Base-by-base conservation (phyloP, 2,329 filamentous ascomycete genomes). In the Ophiocordyceps unilateralis region DNA sequence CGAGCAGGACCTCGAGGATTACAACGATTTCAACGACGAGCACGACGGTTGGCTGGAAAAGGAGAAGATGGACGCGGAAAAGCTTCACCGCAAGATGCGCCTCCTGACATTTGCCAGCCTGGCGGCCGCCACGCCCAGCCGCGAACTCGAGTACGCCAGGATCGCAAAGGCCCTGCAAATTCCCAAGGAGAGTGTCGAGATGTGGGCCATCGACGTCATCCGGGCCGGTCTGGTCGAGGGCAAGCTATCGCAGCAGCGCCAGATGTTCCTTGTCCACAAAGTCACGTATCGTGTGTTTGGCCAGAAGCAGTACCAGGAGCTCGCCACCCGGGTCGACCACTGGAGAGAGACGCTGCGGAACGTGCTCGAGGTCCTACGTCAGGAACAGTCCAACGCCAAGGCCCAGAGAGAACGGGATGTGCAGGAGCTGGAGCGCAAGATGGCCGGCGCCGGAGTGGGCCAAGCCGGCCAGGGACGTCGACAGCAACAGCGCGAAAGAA, bases 191-290 rank as follows among this genome's bases (percentile, higher is more conserved):
- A 86, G 96, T 49, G 86, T 96, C 37, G 91, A 98, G 72, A 83
- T 89, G 74, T 98, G 91, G 91, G 86, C 93, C 51, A 98, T 98
- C 56, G 91, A 98, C 61, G 88, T 93, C 52, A 95, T 98, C 65
- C 85, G 91, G 52, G 86, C 88, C 40, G 87, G 88, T 28, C 78
- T 98, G 32, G 85, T 98, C 42, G 91, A 98, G 69, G 91, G 91
- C 59, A 93, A 93, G 67, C 78, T 98, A 52, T 91, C 83, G 46
- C 91, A 98, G 68, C 75, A 89, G 60, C 87, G 86, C 61, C 77
- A 85, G 60, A 83, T 89, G 49, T 96, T 98, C 73, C 73, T 95
- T 43, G 86, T 98, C 48, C 91, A 98, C 72, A 80, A 91, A 60
- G 86, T 86, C 55, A 94, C 87, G 47, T 95, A 96, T 74, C 81